Evolutionary conservation across 1,284 basidiomycete species (phyloP), one percentile per base, ranked within the genome.

Genomic region (Farysia itapuensis): DNA sequence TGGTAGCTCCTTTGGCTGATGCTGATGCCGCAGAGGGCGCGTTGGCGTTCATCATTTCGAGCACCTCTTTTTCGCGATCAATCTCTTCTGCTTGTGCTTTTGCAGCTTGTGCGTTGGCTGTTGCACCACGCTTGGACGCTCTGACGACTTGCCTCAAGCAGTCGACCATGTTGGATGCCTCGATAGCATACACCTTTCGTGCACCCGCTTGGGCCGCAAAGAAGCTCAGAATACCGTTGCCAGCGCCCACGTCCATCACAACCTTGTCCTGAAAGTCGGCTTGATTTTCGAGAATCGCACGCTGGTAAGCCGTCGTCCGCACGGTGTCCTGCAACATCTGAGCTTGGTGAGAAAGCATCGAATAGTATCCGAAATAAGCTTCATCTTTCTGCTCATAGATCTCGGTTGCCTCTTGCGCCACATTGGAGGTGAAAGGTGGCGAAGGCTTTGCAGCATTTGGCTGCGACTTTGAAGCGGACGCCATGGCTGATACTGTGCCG

Each of bases 191-290:
- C n/a, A 81, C 80, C 26, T 79, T 75, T 33, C 67, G 70, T 0
- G 81, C 81, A 11, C 80, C 81, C 2, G 80, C 79, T 66, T 81
- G 69, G 11, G 78, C 79, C 12, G 80, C 73, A 64, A 81, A 79
- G 69, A 77, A 80, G 13, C 79, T 80, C 39, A 81, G 64, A 40
- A 81, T 80, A 5, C 81, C 81, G n/a, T 79, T 80, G 11, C 81
- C 80, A 1, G 80, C 81, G 23, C 81, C 81, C 16, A 81, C 77
- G 42, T 81, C 81, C 64, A 70, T 71, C 20, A 66, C 63, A 3
- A 54, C 31, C 31, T 70, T 65, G 49, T 60, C 56, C 19, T 47
- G 26, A 38, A 73, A 74, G 44, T 51, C 60, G 19, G 12, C 15
- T 5, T 49, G 47, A 31, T 73, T 64, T 47, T 51, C 42, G 19